Evolutionary conservation across 129 eudicot genomes (phyloP), one percentile per base, ranked within the genome.

Genomic region (Artemisia tridentata): DNA sequence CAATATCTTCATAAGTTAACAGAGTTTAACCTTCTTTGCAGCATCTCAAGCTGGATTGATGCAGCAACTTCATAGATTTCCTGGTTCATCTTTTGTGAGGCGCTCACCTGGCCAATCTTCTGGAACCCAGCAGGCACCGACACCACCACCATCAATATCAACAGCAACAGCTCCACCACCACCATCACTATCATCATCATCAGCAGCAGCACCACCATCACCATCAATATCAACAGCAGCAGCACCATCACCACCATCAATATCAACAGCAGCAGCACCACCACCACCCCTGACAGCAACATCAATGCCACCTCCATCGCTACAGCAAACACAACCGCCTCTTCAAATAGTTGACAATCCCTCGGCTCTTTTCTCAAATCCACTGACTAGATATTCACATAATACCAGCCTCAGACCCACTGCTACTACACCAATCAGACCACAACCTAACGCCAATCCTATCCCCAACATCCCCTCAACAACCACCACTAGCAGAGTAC

Each of bases 301-400:
- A 27, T 57, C 31, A 34, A 34, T 43, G 8, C 43, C 70, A 19
- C 10, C 59, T 14, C 53, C 64, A 5, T 27, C 31, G 31, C 78
- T 48, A 31, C 63, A 27, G 11, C 78, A 38, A 51, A 8, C 49
- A 0, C 79, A 15, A 7, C 75, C 55, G 23, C 87, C 87, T 63
- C 83, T 82, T 50, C 90, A 85, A 47, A 67, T 73, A 25, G 87
- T 83, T 47, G 84, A 75, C 71, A 82, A 80, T 16, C 73, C 95
- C 3, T 72, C 87, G 1, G 87, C 88, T 58, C 89, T 64, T 60
- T 81, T 76, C 81, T 73, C 88, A 7, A 59, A 12, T 38, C 23
- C 11, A 59, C 64, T 38, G 34, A 71, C 59, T 72, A 71, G 86
- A 63, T 79, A 87, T 23, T 25, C 71, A 41, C 72, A 53, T 21